Percentiles rank a stretch among this genome's conserved stretches.
Conservation (phyloP, 2,329 filamentous ascomycete species). For the Lachnum nothofagi region DNA sequence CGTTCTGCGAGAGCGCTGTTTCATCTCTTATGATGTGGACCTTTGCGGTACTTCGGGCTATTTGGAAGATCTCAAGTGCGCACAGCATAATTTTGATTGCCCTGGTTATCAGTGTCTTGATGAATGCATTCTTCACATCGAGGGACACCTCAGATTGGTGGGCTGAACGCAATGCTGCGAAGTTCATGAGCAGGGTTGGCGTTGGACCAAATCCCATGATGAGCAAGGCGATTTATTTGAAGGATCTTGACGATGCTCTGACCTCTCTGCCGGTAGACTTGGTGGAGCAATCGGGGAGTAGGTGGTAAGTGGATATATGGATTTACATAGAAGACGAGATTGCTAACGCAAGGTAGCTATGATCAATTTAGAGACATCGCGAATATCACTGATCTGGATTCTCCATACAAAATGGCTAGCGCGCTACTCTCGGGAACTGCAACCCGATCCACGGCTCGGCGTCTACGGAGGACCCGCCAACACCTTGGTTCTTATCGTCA, state of each 20-base stretch:
- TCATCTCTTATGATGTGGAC: constrained; percentile 74
- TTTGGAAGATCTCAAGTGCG: constrained; percentile 65
- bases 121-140: constrained; percentile 71
- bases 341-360: constrained; percentile 41
- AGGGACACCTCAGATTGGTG: constrained; percentile 75
- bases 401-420: constrained; percentile 50
- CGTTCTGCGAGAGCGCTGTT: constrained; percentile 67
- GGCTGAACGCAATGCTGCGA: constrained; percentile 72
- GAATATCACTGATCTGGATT: constrained; percentile 54
- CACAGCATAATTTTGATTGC: constrained; percentile 69
- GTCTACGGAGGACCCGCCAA: constrained; percentile 75
- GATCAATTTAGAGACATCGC: constrained; percentile 56
- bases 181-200: constrained; percentile 77
- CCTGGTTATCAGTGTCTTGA: constrained; percentile 62
- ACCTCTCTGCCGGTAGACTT: constrained; percentile 22
- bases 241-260: constrained; percentile 66
- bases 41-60: constrained; percentile 58
- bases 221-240: constrained; percentile 79
- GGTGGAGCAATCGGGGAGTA: constrained; percentile 39
- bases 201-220: constrained; percentile 74
- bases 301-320: constrained; percentile 40
- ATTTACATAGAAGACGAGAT: background rate
- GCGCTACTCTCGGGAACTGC: constrained; percentile 42
- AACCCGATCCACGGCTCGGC: constrained; percentile 51
- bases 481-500: constrained; percentile 79